Evolutionary conservation across 2,329 filamentous ascomycete species (phyloP).

Genomic region (Fusarium tanahbumbuense): DNA sequence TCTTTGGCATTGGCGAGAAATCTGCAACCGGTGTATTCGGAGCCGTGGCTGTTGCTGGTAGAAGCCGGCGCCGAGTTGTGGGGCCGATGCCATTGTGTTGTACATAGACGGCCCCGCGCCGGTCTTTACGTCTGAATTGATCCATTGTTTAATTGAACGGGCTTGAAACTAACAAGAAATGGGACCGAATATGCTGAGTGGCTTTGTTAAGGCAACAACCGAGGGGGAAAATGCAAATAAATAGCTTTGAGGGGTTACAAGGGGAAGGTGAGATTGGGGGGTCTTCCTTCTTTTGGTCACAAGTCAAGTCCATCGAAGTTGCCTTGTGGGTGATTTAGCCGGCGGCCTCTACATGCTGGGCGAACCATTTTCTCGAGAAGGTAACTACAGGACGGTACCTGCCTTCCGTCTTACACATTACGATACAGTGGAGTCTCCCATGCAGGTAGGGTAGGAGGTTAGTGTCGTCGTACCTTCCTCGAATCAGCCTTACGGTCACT

Average conservation of each 20-base stretch:
- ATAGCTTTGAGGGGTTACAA: conserved; percentile 5
- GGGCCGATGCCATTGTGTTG: conserved; percentile 22
- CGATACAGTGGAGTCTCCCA: background rate
- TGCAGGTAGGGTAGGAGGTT: background rate
- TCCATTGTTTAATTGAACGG: conserved; percentile 10
- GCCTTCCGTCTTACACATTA: background rate
- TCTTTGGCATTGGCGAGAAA: background rate
- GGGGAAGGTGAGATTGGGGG: conserved; percentile 18
- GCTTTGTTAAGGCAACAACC: conserved; percentile 25
- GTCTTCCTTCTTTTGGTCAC: conserved; percentile 17
- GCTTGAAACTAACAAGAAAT: background rate
- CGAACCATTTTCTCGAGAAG: conserved; percentile 10
- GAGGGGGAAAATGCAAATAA: background rate
- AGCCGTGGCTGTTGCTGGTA: conserved; percentile 16
- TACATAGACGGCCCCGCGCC: conserved; percentile 17
- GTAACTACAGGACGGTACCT: background rate
- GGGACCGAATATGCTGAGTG: background rate
- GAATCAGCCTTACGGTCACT: background rate
- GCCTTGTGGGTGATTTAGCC: conserved; percentile 11
- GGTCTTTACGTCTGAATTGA: conserved; percentile 17
- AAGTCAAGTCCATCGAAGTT: background rate
- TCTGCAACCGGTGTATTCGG: conserved; percentile 9
- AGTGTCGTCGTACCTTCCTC: background rate
- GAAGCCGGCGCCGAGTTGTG: conserved; percentile 23
- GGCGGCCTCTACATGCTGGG: conserved; percentile 14